Evolutionary conservation across 225 moss, liverwort and hornwort species (phyloP), one percentile per base, ranked within the genome.

Genomic region (Straminergon stramineum): DNA sequence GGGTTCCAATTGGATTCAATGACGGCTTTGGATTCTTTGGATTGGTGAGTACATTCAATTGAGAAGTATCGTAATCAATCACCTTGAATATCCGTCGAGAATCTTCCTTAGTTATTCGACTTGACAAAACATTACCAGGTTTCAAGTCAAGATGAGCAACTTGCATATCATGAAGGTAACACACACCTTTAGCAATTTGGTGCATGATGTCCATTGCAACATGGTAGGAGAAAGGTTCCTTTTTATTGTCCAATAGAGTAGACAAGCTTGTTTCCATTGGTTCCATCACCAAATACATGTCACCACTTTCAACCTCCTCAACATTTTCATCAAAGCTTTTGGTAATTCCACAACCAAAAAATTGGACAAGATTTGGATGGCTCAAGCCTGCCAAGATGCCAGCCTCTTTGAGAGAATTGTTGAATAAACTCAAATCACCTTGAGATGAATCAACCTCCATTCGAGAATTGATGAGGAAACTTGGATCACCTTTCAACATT

Each of bases 381-480:
- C 23, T 70, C 23, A 70, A 70, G 39, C 70, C 39, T 23, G 13
- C 23, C 7, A 70, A 13, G 4, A 39, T 70, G 24, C 70, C 24
- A 14, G 14, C 39, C 22, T 70, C 70, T 2, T 70, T 39, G 0
- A 39, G 14, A 70, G 4, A 70, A 1, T 39, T 23, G 8, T 70
- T 39, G 14, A 45, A 0, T 6, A 68, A 21, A 17, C 5, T 68
- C 0, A 1, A 20, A 37, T 37, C 10, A 10, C 6, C 37, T 37
- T 37, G 2, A n/a, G 37, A 37, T 17, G 2, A 2, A 1, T 4
- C 0, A 14, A 6, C 1, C 17, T 5, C 10, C 7, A 17, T 74
- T 17, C 6, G 17, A 45, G 17, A 74, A 28, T 74, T 8, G 14
- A 24, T 69, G 22, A 69, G 13, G 22, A n/a, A 69, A n/a, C 22